Evolutionary conservation across 2,329 filamentous ascomycete species (phyloP).

Genomic region (Stenocarpella maydis): DNA sequence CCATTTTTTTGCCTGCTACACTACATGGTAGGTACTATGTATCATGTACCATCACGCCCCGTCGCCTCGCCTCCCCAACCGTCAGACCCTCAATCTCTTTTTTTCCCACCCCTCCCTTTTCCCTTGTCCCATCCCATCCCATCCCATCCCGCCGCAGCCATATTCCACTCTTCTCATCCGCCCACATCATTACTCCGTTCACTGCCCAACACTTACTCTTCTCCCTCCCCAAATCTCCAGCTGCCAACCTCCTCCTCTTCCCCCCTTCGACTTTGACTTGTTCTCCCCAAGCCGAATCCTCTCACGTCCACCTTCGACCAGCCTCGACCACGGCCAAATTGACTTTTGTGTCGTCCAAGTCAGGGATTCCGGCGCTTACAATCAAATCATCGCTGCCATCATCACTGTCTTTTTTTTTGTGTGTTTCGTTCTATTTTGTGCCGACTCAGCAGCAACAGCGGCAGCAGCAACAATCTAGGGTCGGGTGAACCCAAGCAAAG

Average conservation of each 20-base stretch:
- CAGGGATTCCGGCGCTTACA: slow-evolving; percentile 42
- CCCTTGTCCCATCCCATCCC: slow-evolving; percentile 18
- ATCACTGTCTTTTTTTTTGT: slow-evolving; percentile 35
- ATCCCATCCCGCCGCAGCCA: slow-evolving; percentile 3
- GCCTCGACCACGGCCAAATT: slow-evolving; percentile 47
- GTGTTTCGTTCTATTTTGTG: neutral
- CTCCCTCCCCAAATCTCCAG: slow-evolving; percentile 26
- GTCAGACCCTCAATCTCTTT: slow-evolving; percentile 25
- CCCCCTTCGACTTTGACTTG: slow-evolving; percentile 29
- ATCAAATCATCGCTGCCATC: slow-evolving; percentile 12
- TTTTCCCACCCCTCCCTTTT: neutral
- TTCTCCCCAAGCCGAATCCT: slow-evolving; percentile 33
- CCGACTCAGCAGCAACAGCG: neutral
- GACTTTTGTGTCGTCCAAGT: slow-evolving; percentile 48
- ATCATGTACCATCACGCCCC: neutral
- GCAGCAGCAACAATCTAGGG: neutral
- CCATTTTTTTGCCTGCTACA: neutral
- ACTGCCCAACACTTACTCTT: neutral
- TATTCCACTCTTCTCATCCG: slow-evolving; percentile 28
- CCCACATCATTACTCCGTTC: slow-evolving; percentile 13
- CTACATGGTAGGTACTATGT: too few relatives aligned
- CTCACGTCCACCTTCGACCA: slow-evolving; percentile 23
- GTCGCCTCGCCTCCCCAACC: slow-evolving; percentile 23
- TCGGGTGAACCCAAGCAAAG: neutral
- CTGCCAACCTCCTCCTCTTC: neutral